Evolutionary conservation across 495 filamentous ascomycete genomes (phyloP).

Genomic region (Trichoderma orchidacearum): DNA sequence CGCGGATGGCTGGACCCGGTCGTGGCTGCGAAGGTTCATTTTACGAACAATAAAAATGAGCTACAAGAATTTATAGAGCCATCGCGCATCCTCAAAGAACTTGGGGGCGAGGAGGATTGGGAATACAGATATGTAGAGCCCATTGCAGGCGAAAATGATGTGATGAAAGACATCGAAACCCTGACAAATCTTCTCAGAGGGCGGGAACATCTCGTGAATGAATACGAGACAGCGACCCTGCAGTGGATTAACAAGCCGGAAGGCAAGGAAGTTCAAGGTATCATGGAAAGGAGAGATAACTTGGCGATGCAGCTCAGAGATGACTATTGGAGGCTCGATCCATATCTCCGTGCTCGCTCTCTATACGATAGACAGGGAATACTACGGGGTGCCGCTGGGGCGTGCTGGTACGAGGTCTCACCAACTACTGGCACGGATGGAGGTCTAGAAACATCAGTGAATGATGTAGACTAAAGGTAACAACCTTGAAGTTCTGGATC

Average conservation of each 20-base stretch:
- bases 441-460: conserved; percentile 24
- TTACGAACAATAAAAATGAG: conserved; percentile 73
- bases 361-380: conserved; percentile 65
- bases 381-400: conserved; percentile 21
- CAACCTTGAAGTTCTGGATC: background rate
- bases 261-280: conserved; percentile 16
- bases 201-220: conserved; percentile 46
- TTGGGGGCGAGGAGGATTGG: conserved; percentile 77
- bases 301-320: conserved; percentile 47
- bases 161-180: conserved; percentile 52
- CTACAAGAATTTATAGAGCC: conserved; percentile 61
- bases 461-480: conserved; percentile 40
- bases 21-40: conserved; percentile 87
- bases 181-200: conserved; percentile 44
- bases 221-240: conserved; percentile 56
- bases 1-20: conserved; percentile 95
- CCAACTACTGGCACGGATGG: conserved; percentile 9
- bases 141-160: conserved; percentile 50
- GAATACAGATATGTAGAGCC: conserved; percentile 72
- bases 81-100: conserved; percentile 59
- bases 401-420: conserved; percentile 38
- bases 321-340: conserved; percentile 79
- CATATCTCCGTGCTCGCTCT: conserved; percentile 57
- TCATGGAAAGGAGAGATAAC: conserved; percentile 31
- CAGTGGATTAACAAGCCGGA: conserved; percentile 46